Evolutionary conservation across 148 eudicot genomes (phyloP), one percentile per base, ranked within the genome.

Genomic region (Cornus controversa): DNA sequence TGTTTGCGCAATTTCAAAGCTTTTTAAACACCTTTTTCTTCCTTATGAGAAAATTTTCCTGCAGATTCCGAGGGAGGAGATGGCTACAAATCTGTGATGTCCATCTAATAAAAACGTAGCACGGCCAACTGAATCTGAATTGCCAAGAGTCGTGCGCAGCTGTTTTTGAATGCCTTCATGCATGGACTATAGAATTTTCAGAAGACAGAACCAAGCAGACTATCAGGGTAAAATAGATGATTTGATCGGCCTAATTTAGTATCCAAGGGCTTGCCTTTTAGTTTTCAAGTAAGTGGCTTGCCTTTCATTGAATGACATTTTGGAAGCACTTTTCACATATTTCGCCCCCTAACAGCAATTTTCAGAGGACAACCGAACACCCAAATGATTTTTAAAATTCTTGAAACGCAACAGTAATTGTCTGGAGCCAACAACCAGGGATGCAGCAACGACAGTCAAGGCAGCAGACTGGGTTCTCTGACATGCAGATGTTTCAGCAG

Each of bases 401-500:
- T 60, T 69, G 34, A 47, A 22, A 62, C 79, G 60, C 54, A 16
- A 47, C 15, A 63, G 18, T 53, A 66, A 65, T 67, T 53, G 5
- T 31, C 9, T 23, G 20, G 40, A 62, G 37, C 53, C 31, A 79
- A 34, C 6, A 78, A 75, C 70, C 62, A 53, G 72, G 25, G 58
- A 76, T 80, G 82, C 78, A 73, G 36, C 84, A 82, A 62, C 66
- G 87, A 79, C 74, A 83, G 62, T 50, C 82, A 67, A 79, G 81
- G 70, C 84, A 86, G 72, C 86, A 79, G 60, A 76, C 71, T 72
- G 79, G 83, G 74, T 67, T 82, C 60, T 67, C 70, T 71, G 87
- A 87, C 63, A 77, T 72, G 68, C 84, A 84, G 82, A 82, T 85
- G 84, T 74, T 88, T 73, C 93, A 87, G 85, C 90, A 85, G 42